Conservation (phyloP, 768 basidiomycete species). For the Termitomyces bulborhizus region DNA sequence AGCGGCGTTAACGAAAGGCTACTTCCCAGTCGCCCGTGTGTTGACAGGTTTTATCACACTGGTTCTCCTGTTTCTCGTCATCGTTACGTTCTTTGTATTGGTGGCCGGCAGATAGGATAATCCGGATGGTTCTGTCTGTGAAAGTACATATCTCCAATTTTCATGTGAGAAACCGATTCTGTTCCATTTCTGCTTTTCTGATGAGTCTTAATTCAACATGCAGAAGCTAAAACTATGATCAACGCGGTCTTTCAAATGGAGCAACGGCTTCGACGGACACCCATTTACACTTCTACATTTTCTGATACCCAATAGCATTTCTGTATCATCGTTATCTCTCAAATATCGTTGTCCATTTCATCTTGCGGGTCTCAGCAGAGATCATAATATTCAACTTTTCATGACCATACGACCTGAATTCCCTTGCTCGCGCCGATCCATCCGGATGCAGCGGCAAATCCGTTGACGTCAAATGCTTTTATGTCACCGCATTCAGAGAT, state of each 20-base stretch:
- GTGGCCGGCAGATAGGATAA: constrained; percentile 13
- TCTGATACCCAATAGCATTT: not conserved
- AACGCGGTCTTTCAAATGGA: not conserved
- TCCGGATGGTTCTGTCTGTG: not conserved
- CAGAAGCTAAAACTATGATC: not conserved
- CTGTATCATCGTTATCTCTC: not conserved
- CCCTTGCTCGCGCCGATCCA: not conserved
- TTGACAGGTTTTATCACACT: constrained; percentile 12
- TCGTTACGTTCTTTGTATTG: constrained; percentile 16
- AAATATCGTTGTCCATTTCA: not conserved
- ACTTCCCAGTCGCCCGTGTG: constrained; percentile 16
- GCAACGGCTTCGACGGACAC: not conserved
- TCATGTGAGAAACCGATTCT: constrained; percentile 4
- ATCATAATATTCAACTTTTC: not conserved
- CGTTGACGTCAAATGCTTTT: not conserved
- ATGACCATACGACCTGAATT: not conserved
- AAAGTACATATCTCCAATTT: not conserved
- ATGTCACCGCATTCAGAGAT: not conserved
- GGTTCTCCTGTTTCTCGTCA: constrained; percentile 12
- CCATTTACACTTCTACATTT: not conserved
- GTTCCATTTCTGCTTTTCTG: not conserved
- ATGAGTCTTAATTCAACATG: not conserved
- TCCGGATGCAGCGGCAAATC: not conserved
- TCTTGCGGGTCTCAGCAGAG: not conserved
- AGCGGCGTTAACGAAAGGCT: constrained; percentile 17